Percentiles rank a stretch among this genome's conserved stretches.
Conservation (phyloP, 345 rosid genomes). For the Gossypioides kirkii region DNA sequence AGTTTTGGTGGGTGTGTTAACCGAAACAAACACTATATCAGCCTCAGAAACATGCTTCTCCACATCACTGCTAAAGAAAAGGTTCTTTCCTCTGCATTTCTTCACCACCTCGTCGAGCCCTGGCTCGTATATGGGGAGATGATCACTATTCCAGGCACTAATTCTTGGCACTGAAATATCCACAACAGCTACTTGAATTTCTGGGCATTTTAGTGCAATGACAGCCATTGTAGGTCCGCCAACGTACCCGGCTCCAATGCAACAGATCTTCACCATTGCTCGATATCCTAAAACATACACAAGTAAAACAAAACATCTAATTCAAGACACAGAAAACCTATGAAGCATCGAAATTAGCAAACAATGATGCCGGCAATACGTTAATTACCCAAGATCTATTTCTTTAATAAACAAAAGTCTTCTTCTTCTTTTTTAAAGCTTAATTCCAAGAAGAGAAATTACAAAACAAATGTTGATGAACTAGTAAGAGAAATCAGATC, state of each 20-base stretch:
- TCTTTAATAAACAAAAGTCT: background rate
- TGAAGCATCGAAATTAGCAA: background rate
- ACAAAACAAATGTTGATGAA: background rate
- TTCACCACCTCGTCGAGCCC: constrained; percentile 66
- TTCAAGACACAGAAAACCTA: background rate
- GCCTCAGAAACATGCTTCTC: constrained; percentile 59
- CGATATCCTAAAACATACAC: constrained; percentile 3
- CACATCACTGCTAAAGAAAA: constrained; percentile 62
- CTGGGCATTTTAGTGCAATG: constrained; percentile 61
- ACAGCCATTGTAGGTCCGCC: constrained; percentile 82
- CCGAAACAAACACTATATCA: constrained; percentile 70
- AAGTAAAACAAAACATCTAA: background rate
- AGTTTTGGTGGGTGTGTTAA: constrained; percentile 71
- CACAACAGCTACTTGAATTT: constrained; percentile 55
- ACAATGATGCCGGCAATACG: background rate
- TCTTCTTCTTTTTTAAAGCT: too few species aligned
- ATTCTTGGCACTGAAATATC: constrained; percentile 55
- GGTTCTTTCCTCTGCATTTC: constrained; percentile 55
- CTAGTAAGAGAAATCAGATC: background rate
- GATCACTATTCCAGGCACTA: constrained; percentile 61
- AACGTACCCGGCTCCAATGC: constrained; percentile 70
- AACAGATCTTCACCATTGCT: constrained; percentile 71
- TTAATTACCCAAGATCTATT: background rate
- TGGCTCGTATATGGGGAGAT: constrained; percentile 66
- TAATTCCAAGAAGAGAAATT: background rate